These are phyloP conservation scores for Paspalum notatum DNA, from an alignment of 176 grass and related monocot genomes.

Conservation along the genomic window DNA sequence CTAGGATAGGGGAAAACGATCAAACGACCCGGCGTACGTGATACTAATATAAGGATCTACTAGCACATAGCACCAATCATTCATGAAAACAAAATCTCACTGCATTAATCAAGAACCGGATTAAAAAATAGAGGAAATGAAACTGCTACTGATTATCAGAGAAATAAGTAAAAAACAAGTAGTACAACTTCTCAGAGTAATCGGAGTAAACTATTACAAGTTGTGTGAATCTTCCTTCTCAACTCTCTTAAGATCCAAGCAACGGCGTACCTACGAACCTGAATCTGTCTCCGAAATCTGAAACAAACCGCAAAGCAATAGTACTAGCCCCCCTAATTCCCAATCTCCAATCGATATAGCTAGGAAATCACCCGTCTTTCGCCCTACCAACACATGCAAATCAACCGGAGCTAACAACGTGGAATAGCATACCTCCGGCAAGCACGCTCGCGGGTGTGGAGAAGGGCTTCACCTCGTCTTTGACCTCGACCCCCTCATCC, in stretches of 20 bases:
- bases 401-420: too few species aligned
- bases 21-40: neutral
- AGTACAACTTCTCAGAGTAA: neutral
- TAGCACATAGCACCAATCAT: neutral
- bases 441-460: neutral
- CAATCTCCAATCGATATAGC: neutral
- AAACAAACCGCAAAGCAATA: neutral
- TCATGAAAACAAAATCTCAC: neutral
- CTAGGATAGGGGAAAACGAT: neutral
- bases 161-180: neutral
- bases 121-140: neutral
- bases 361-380: neutral
- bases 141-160: neutral
- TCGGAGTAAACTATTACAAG: neutral
- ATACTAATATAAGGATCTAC: neutral
- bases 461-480: conserved; percentile 51
- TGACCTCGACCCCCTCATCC: conserved; percentile 64
- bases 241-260: neutral
- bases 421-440: conserved; percentile 42
- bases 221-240: neutral
- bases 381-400: neutral
- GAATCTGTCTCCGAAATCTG: conserved; percentile 22
- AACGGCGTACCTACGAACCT: neutral
- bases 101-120: conserved; percentile 17
- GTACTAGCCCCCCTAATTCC: neutral